Evolutionary conservation across 345 rosid genomes (phyloP).

Genomic region (Gossypium mustelinum): DNA sequence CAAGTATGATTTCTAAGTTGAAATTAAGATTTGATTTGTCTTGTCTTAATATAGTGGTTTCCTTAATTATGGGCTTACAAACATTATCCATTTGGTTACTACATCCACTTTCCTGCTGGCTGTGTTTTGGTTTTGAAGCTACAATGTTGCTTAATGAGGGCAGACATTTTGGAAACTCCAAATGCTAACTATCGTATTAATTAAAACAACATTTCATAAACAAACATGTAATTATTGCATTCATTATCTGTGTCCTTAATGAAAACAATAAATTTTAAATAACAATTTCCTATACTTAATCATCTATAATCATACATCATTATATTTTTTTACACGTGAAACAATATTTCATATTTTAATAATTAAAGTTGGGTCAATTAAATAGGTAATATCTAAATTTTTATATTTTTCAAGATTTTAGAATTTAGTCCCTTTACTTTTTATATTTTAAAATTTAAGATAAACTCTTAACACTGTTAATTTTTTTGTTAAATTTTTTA

Average conservation of each 20-base stretch:
- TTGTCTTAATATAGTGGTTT: conserved; percentile 1
- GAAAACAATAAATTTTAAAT: not conserved
- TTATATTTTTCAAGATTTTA: too few relatives aligned
- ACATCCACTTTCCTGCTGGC: not conserved
- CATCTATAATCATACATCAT: too few relatives aligned
- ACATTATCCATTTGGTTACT: not conserved
- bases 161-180: not conserved
- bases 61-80: not conserved
- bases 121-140: not conserved
- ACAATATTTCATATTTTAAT: not conserved
- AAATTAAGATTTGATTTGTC: conserved; percentile 11
- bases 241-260: not conserved
- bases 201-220: too few relatives aligned
- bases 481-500: too few relatives aligned
- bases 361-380: not conserved
- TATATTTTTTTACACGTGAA: not conserved
- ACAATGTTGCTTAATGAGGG: not conserved
- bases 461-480: too few relatives aligned
- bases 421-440: too few relatives aligned
- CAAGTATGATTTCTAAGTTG: not conserved
- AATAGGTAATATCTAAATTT: not conserved
- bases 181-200: not conserved
- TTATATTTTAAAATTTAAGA: too few relatives aligned
- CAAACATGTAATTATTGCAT: not conserved
- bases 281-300: too few relatives aligned